phyloP scores from a whole-genome alignment of 208 protist species.

The Leishmania braziliensis region DNA sequence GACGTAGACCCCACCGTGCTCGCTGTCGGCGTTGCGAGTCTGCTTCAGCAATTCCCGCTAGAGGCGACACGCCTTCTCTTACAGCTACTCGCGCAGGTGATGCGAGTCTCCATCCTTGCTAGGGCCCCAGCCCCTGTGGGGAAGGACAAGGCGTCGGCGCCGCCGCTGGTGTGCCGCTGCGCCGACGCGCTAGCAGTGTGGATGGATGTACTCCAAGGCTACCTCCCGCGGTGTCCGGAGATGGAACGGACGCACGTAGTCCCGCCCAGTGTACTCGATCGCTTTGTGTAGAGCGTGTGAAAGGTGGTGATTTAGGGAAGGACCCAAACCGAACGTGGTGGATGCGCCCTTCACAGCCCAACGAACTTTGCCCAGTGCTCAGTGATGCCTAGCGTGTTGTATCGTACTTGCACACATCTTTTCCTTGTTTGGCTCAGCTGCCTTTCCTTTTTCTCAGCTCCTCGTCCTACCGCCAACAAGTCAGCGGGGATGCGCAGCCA shows the following conservation, averaged over 20 bases:
- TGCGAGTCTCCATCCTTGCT: slow-evolving; percentile 17
- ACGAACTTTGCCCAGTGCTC: neutral
- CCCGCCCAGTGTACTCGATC: neutral
- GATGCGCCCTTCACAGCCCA: neutral
- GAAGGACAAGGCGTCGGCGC: slow-evolving; percentile 3
- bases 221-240: slow-evolving; percentile 11
- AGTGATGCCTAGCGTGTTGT: too few species aligned
- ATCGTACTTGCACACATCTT: too few species aligned
- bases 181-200: slow-evolving; percentile 25
- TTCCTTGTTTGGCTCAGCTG: too few species aligned
- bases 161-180: slow-evolving; percentile 16
- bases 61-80: slow-evolving; percentile 78
- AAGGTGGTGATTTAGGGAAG: neutral
- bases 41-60: slow-evolving; percentile 95
- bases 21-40: slow-evolving; percentile 83
- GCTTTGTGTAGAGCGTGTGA: neutral
- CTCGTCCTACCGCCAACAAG: neutral
- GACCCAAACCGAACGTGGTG: neutral
- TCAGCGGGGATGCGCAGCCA: neutral
- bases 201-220: slow-evolving; percentile 28
- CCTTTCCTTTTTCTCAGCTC: neutral
- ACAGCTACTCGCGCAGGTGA: slow-evolving; percentile 84
- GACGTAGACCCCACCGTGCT: slow-evolving; percentile 86
- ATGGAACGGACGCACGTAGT: slow-evolving; percentile 5
- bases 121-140: neutral